A percentile compares a stretch with the other conserved stretches of the same genome.
These are phyloP conservation scores for Gossypium australe DNA, from an alignment of 345 rosid genomes.

Conservation along the genomic window DNA sequence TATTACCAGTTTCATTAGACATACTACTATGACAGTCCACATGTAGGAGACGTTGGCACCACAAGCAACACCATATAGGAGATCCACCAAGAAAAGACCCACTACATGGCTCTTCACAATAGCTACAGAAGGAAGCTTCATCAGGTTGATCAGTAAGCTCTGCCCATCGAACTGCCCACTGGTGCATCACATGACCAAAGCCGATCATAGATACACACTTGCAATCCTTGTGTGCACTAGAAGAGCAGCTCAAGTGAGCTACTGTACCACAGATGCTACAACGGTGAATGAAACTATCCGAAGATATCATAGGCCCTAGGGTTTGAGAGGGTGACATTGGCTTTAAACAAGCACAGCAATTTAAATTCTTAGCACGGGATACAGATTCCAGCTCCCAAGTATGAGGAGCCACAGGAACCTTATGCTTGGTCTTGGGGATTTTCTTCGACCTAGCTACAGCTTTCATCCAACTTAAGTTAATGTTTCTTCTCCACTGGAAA, in stretches of 20 bases:
- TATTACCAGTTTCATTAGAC: conserved; percentile 74
- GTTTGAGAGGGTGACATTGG: conserved; percentile 71
- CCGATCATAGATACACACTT: conserved; percentile 83
- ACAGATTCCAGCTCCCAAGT: conserved; percentile 60
- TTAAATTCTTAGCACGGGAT: conserved; percentile 74
- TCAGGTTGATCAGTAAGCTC: conserved; percentile 79
- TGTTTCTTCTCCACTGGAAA: conserved; percentile 93
- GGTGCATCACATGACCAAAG: conserved; percentile 71
- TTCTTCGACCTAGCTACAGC: conserved; percentile 90
- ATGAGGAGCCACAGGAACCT: conserved; percentile 64
- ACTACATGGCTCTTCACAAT: conserved; percentile 85
- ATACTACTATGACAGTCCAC: conserved; percentile 83
- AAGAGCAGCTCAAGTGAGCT: conserved; percentile 68
- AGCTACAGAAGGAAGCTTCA: conserved; percentile 73
- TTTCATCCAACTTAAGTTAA: conserved; percentile 88
- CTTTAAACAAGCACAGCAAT: conserved; percentile 85
- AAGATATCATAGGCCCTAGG: conserved; percentile 46
- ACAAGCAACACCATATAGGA: conserved; percentile 96
- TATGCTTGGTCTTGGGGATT: conserved; percentile 79
- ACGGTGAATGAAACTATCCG: conserved; percentile 55
- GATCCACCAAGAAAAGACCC: conserved; percentile 94
- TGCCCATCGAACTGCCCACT: conserved; percentile 93
- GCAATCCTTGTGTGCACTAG: conserved; percentile 70
- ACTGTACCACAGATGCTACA: conserved; percentile 81
- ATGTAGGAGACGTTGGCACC: conserved; percentile 97